Percentiles rank a stretch among this genome's conserved stretches.
Evolutionary conservation across 177 flowering plant genomes (phyloP).

Genomic region (Telopea speciosissima): DNA sequence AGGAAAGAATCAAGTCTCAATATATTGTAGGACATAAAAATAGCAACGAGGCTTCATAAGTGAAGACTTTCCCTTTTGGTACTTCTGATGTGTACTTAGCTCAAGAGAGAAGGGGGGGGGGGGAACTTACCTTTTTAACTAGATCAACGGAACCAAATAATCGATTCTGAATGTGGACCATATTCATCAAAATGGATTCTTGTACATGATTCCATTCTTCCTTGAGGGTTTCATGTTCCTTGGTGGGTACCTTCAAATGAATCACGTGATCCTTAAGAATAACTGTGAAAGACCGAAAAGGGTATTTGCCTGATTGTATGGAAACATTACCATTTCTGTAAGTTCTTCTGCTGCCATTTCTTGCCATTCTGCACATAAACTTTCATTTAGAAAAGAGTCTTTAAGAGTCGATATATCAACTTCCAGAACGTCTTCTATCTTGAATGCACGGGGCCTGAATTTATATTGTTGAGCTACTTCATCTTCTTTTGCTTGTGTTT

Average conservation of each 20-base stretch:
- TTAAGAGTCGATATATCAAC: conserved; percentile 44
- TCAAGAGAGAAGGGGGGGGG: neutral
- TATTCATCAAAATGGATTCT: conserved; percentile 40
- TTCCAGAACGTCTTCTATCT: conserved; percentile 57
- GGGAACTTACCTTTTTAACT: conserved; percentile 33
- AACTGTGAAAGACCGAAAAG: neutral
- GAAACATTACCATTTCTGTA: conserved; percentile 27
- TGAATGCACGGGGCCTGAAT: conserved; percentile 65
- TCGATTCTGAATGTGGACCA: conserved; percentile 49
- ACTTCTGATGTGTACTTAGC: neutral
- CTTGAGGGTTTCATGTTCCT: conserved; percentile 34
- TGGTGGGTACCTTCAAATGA: conserved; percentile 28
- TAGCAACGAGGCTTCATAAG: neutral
- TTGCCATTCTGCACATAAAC: conserved; percentile 61
- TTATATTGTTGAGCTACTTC: conserved; percentile 46
- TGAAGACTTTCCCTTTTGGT: neutral
- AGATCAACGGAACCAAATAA: conserved; percentile 70
- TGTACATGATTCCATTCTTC: conserved; percentile 52
- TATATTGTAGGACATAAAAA: too few species aligned
- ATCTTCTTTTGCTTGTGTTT: conserved; percentile 40
- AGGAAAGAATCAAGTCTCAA: too few species aligned
- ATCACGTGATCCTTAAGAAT: conserved; percentile 5
- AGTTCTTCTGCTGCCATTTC: conserved; percentile 38
- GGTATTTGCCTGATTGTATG: neutral
- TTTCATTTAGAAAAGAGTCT: conserved; percentile 32